phyloP scores from a whole-genome alignment of 768 basidiomycete species.

The Russula virescens region DNA sequence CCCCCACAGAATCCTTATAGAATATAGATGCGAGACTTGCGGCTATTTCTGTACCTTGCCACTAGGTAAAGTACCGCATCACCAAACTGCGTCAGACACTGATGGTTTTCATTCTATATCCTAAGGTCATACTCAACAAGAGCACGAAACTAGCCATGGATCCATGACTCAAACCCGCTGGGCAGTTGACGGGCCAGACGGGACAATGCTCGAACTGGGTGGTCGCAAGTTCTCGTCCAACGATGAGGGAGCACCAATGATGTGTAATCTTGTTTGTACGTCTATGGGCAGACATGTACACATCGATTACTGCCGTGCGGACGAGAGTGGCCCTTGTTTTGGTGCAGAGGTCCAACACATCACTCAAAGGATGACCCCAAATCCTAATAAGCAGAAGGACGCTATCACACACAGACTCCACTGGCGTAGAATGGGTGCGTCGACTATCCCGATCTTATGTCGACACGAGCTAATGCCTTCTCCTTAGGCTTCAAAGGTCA shows the following conservation, averaged over 20 bases:
- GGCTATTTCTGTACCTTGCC: constrained; percentile 56
- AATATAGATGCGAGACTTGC: constrained; percentile 49
- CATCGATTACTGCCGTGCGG: constrained; percentile 48
- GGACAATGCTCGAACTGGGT: constrained; percentile 44
- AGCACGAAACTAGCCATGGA: constrained; percentile 59
- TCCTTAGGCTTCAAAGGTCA: constrained; percentile 49
- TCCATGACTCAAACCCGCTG: constrained; percentile 57
- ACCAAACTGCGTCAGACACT: neutral
- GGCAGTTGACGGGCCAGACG: constrained; percentile 51
- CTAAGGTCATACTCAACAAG: constrained; percentile 51
- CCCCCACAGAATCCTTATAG: neutral
- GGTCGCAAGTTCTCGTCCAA: constrained; percentile 49
- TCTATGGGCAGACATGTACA: constrained; percentile 55
- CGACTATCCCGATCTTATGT: constrained; percentile 10
- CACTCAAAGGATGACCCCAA: constrained; percentile 36
- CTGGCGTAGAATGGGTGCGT: constrained; percentile 53
- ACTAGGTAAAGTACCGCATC: constrained; percentile 35
- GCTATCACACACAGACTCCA: constrained; percentile 47
- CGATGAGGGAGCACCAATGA: constrained; percentile 57
- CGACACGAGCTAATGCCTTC: neutral
- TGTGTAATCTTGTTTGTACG: constrained; percentile 53
- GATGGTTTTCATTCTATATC: neutral
- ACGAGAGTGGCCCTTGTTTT: constrained; percentile 34
- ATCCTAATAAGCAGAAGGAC: constrained; percentile 47
- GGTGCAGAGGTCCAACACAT: constrained; percentile 45